Evolutionary conservation across 179 eudicot species (phyloP).

Genomic region (Vitellaria paradoxa): DNA sequence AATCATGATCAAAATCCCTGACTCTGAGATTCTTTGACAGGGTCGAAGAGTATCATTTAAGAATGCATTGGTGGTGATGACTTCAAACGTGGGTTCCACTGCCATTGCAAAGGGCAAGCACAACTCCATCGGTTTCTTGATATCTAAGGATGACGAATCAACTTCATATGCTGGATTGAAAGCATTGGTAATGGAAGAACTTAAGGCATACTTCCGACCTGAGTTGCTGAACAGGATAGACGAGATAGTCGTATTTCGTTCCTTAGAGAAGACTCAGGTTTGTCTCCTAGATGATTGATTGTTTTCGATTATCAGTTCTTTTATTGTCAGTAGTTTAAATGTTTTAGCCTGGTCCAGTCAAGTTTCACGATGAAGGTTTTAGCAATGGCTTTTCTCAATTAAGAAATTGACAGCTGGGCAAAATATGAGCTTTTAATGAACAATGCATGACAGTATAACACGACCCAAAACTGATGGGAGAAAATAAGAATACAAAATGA

Average conservation of each 20-base stretch:
- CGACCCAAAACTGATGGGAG: too few species aligned
- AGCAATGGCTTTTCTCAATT: too few species aligned
- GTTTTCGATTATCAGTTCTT: too few species aligned
- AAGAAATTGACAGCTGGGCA: too few species aligned
- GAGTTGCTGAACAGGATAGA: constrained; percentile 59
- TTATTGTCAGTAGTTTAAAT: too few species aligned
- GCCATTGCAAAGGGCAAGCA: constrained; percentile 54
- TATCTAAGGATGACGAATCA: constrained; percentile 27
- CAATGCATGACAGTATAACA: too few species aligned
- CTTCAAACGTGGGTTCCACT: constrained; percentile 53
- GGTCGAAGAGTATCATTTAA: constrained; percentile 61
- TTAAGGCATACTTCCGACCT: constrained; percentile 52
- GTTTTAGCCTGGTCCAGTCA: too few species aligned
- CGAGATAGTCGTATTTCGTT: constrained; percentile 55
- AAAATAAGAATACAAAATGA: too few species aligned
- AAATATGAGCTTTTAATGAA: too few species aligned
- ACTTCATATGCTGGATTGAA: constrained; percentile 52
- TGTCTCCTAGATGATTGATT: constrained; percentile 1
- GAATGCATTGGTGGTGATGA: constrained; percentile 59
- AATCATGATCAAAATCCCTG: not conserved
- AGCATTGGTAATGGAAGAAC: constrained; percentile 48
- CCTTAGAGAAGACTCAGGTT: constrained; percentile 57
- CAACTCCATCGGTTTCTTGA: constrained; percentile 39
- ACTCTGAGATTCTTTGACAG: constrained; percentile 24
- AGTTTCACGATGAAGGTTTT: too few species aligned